These are phyloP conservation scores for Articulospora tetracladia DNA, from an alignment of 495 filamentous ascomycete species.

Conservation along the genomic window DNA sequence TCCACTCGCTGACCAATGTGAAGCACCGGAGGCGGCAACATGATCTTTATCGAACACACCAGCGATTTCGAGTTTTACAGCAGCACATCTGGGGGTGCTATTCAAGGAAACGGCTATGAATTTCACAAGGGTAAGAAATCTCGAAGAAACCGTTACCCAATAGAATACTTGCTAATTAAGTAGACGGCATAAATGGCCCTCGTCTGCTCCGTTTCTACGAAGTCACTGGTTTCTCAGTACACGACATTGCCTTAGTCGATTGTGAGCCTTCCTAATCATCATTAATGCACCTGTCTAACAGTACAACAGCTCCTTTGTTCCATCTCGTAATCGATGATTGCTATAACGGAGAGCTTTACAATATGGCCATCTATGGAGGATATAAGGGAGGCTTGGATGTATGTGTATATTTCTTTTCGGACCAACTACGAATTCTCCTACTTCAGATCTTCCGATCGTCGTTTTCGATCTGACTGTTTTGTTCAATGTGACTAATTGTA, in stretches of 20 bases:
- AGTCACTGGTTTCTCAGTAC: constrained; percentile 43
- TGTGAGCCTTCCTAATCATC: background rate
- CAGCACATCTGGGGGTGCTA: constrained; percentile 43
- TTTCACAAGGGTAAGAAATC: constrained; percentile 19
- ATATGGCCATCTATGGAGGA: constrained; percentile 49
- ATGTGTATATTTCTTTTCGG: too few species aligned
- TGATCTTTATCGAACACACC: constrained; percentile 46
- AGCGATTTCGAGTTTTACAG: constrained; percentile 52
- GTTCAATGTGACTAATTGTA: too few species aligned
- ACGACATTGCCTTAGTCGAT: constrained; percentile 41
- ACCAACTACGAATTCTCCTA: too few species aligned
- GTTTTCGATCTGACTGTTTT: too few species aligned
- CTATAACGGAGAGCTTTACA: constrained; percentile 48
- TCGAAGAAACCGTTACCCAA: background rate
- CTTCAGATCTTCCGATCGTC: too few species aligned
- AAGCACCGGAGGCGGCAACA: constrained; percentile 39
- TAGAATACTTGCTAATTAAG: background rate
- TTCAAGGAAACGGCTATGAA: constrained; percentile 50
- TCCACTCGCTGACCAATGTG: background rate
- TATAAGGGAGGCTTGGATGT: constrained; percentile 48
- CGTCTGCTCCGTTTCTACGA: constrained; percentile 3
- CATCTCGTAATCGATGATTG: constrained; percentile 45
- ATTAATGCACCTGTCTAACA: background rate
- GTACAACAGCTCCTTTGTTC: constrained; percentile 39
- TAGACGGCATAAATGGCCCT: constrained; percentile 7